Percentiles rank a stretch among this genome's conserved stretches.
Evolutionary conservation across 2,329 filamentous ascomycete species (phyloP).

Genomic region (Pseudogymnoascus sp.): DNA sequence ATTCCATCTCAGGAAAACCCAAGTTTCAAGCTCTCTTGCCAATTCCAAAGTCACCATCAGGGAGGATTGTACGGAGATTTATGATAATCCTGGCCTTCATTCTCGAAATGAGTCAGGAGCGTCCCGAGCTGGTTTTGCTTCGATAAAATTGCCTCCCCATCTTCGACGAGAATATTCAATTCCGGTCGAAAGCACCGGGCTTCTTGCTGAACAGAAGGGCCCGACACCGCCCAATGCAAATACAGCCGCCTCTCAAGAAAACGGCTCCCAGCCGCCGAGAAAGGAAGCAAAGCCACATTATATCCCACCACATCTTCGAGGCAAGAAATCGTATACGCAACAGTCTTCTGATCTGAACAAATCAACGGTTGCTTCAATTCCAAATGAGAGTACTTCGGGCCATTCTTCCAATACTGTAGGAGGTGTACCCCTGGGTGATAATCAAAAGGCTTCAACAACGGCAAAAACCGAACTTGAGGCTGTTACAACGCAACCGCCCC

Average conservation of each 20-base stretch:
- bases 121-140: neutral
- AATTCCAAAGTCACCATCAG: neutral
- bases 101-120: neutral
- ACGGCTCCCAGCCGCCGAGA: neutral
- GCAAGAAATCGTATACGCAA: neutral
- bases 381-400: neutral
- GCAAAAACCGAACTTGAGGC: neutral
- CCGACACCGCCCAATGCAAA: neutral
- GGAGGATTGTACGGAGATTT: neutral
- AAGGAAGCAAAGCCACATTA: neutral
- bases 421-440: neutral
- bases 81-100: neutral
- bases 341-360: neutral
- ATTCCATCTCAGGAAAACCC: neutral
- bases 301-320: conserved; percentile 12
- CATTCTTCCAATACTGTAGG: neutral
- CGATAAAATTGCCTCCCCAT: neutral
- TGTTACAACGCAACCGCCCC: neutral
- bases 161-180: neutral
- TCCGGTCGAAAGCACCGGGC: neutral
- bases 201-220: neutral
- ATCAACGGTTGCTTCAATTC: neutral
- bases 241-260: neutral
- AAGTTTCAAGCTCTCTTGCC: neutral
- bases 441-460: neutral